A percentile compares a stretch with the other conserved stretches of the same genome.
Conservation (phyloP, 768 basidiomycete species). For the Boletus speciosus region DNA sequence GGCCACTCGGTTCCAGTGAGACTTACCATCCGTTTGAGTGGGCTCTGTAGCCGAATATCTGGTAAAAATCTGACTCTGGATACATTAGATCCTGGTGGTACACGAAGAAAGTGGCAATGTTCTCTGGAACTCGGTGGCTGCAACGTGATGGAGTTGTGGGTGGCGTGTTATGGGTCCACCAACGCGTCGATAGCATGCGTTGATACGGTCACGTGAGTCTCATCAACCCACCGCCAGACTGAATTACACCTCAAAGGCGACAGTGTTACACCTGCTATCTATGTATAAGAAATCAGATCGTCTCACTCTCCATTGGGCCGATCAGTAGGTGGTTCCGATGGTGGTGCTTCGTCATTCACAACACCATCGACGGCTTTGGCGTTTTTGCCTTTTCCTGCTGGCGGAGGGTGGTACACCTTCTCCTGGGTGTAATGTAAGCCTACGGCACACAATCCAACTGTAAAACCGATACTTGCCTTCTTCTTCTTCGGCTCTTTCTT, state of each 20-base stretch:
- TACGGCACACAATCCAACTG: neutral
- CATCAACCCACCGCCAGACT: neutral
- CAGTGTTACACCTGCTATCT: neutral
- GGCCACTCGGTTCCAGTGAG: neutral
- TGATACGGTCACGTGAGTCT: neutral
- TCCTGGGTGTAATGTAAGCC: conserved; percentile 40
- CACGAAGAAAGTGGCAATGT: no score
- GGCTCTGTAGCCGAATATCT: conserved; percentile 26
- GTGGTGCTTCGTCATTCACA: neutral
- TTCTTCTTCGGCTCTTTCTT: conserved; percentile 63
- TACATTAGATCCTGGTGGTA: conserved; percentile 4
- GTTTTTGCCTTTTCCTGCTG: conserved; percentile 74
- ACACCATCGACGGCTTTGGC: conserved; percentile 9
- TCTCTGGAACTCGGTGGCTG: neutral
- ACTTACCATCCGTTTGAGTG: conserved; percentile 29
- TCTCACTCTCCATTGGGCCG: conserved; percentile 10
- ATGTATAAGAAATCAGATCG: neutral
- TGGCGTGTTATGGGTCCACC: neutral
- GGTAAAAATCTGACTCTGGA: conserved; percentile 23
- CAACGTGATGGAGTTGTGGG: neutral
- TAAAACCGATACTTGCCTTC: conserved; percentile 34
- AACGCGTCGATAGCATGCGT: neutral
- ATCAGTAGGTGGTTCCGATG: neutral
- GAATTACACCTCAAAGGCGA: no score
- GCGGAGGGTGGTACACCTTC: conserved; percentile 81